These are phyloP conservation scores for Talaromyces rugulosus DNA, from an alignment of 2,329 filamentous ascomycete species.

Conservation along the genomic window DNA sequence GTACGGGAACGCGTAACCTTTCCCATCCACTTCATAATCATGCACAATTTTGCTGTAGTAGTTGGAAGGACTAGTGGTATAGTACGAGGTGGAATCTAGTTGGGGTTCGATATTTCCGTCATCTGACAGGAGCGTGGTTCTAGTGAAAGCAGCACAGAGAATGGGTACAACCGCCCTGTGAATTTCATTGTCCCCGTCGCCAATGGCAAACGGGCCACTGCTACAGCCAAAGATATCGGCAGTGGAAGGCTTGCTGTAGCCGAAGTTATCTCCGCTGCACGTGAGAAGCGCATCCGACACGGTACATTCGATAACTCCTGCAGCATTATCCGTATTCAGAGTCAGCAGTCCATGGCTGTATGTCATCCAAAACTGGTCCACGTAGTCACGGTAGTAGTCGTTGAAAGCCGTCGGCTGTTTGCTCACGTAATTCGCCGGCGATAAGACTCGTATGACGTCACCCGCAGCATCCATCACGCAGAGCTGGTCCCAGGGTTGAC, in stretches of 20 bases:
- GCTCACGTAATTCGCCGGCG: constrained; percentile 37
- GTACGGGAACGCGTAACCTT: constrained; percentile 67
- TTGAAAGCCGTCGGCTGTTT: constrained; percentile 44
- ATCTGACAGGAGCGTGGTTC: constrained; percentile 60
- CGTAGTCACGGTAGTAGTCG: constrained; percentile 50
- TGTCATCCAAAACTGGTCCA: constrained; percentile 47
- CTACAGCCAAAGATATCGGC: constrained; percentile 64
- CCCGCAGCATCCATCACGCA: constrained; percentile 44
- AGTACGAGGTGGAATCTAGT: constrained; percentile 51
- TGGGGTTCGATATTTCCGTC: constrained; percentile 52
- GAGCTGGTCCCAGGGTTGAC: constrained; percentile 59
- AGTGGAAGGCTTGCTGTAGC: constrained; percentile 55
- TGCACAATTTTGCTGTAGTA: constrained; percentile 65
- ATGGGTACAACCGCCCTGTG: constrained; percentile 61
- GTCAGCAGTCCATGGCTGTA: constrained; percentile 45
- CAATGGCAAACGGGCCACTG: constrained; percentile 54
- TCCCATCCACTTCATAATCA: constrained; percentile 53
- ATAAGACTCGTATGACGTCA: constrained; percentile 35
- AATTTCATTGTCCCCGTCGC: constrained; percentile 39
- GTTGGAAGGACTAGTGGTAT: constrained; percentile 54
- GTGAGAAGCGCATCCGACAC: constrained; percentile 40
- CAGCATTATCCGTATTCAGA: constrained; percentile 61
- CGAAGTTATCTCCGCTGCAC: constrained; percentile 39
- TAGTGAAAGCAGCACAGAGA: constrained; percentile 69
- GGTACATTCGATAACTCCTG: constrained; percentile 50